Evolutionary conservation across 331 rosid species (phyloP), one percentile per base, ranked within the genome.

Genomic region (Pyracantha coccinea): DNA sequence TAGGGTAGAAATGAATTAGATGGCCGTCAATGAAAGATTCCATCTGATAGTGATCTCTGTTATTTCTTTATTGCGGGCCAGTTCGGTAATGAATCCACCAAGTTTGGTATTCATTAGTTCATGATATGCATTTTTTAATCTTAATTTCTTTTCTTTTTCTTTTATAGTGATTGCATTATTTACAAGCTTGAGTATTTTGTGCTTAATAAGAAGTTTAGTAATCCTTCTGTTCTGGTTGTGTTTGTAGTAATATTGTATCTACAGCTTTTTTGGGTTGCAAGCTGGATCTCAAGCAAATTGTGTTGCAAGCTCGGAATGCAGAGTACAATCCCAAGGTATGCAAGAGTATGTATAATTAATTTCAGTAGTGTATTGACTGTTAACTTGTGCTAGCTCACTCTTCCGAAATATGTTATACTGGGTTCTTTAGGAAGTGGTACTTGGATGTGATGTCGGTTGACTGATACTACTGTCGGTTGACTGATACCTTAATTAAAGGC

Each of bases 271-370:
- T 94, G 86, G 97, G 92, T 74, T 92, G 97, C 85, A 94, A 92
- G 82, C 81, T 94, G 86, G 97, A 94, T 83, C 97, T 94, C 4
- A 92, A 94, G 87, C 78, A 89, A 64, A 94, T 94, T 79, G 97
- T 96, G 6, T 86, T 94, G 33, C 97, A 87, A 80, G 99, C 99
- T 74, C 93, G 96, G 79, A 94, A 94, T 80, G 97, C 99, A 8
- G 97, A 94, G 82, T 94, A 94, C 89, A 94, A 92, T 83, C 97
- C 99, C 77, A 94, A 94, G 92, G 99, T 82, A 86, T 64, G 90
- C 79, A 52, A 52, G 20, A 15, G 20, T 52, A 11, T 11, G 47
- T 41, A 3, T 41, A 41, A 41, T 41, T 41, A 5, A 20, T 21
- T 20, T 20, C 52, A 41, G 47, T 41, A 41, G 47, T 41, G 47